Base-by-base conservation (phyloP, 306 rosid genomes). In the Sicyos edulis region DNA sequence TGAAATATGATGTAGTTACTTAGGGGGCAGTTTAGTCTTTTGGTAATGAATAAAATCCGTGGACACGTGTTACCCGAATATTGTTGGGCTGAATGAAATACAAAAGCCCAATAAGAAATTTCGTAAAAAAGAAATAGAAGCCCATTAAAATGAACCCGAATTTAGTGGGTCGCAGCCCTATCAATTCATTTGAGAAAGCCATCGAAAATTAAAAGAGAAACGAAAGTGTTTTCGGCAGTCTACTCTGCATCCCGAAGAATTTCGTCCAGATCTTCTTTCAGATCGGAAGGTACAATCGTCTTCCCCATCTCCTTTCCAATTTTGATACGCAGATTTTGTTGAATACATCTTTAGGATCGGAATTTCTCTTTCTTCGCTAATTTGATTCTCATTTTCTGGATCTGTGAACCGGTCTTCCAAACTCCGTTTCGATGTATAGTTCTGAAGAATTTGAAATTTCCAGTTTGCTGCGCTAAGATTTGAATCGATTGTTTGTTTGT, bases 241-340 rank as follows among this genome's bases (percentile, higher is more conserved):
- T 37, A 6, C 72, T 13, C 72, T 13, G 55, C 72, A 68, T 45
- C 57, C 26, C 20, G 56, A 22, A 68, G 20, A 68, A 68, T 47
- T 68, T 68, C 42, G 56, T 49, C 72, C 16, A 19, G 72, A 67
- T 47, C 72, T 67, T 20, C 42, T 67, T 45, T 21, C 56, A 67
- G 71, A 68, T 68, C 57, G 8, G 42, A 68, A 68, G 72, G 72
- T 68, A 68, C 13, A 47, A 1, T 67, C 17, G 5, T 67, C 72
- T 21, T 47, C 20, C 32, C 42, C 53, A 42, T 10, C 14, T 14
- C 26, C 8, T 22, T 11, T 21, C 72, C 19, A 49, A 20, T 1
- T 67, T 47, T 47, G 3, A 22, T 45, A 13, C 6, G 6, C 6
- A 20, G 10, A 13, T 21, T 20, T 66, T 21, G 0, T 1, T 17